Evolutionary conservation across 2,329 filamentous ascomycete genomes (phyloP), one percentile per base, ranked within the genome.

Genomic region (Microdochium nivale): DNA sequence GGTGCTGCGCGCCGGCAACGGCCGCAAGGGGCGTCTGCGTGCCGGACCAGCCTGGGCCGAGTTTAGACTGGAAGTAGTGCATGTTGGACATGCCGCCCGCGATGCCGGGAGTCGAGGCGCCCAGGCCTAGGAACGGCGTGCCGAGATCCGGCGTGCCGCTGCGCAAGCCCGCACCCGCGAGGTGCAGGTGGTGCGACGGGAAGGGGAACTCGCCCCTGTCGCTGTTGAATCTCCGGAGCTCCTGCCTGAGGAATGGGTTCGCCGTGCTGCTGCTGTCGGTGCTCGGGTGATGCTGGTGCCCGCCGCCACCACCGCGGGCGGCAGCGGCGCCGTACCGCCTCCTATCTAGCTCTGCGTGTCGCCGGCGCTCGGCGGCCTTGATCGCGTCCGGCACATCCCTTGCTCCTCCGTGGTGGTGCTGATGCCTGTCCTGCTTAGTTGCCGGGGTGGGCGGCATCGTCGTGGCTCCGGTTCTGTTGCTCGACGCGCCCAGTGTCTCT

Each of bases 41-140:
- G 25, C 88, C 88, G 48, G 86, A 88, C 57, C 87, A 77, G 3
- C 83, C 84, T 25, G 79, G 78, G 9, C 83, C 81, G 3, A 92
- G 75, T 58, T 90, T 88, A 19, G 86, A 82, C 65, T 91, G 88
- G 62, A 94, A 92, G 67, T 92, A 94, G 65, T 86, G 85, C 60
- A 92, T 76, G 59, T 88, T 90, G 11, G 85, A 85, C 11, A 86
- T 86, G 27, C 86, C 86, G 52, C 87, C 86, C 4, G 86, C 78
- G 47, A 86, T 79, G 1, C 81, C 81, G 2, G 80, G 80, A 21
- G 80, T 81, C n/a, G 76, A 72, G 60, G 75, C 75, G 58, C 75
- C 60, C 21, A 65, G 54, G 32, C 62, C 84, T 59, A 79, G 72
- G 67, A 79, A 86, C 60, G 72, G 81, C 64, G 69, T 78, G 25